phyloP scores from a whole-genome alignment of 345 rosid species.

The Linum trigynum region DNA sequence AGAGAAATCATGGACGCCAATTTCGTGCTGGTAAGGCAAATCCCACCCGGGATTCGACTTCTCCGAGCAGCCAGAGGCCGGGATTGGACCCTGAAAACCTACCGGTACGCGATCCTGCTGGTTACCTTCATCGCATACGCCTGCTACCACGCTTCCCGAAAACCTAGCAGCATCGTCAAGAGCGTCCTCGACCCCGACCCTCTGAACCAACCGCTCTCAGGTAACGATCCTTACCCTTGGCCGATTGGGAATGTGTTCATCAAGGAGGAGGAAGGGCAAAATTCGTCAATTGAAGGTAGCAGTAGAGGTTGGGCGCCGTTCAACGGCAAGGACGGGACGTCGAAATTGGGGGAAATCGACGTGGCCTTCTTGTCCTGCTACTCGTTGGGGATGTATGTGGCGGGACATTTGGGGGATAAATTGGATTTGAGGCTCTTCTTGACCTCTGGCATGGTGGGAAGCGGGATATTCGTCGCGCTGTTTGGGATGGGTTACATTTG shows the following conservation, averaged over 20 bases:
- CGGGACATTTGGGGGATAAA: constrained; percentile 85
- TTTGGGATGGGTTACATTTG: constrained; percentile 92
- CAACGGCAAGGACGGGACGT: constrained; percentile 55
- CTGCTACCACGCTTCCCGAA: constrained; percentile 88
- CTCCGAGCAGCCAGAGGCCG: constrained; percentile 46
- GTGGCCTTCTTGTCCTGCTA: constrained; percentile 85
- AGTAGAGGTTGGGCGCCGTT: constrained; percentile 76
- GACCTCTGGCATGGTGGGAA: constrained; percentile 78
- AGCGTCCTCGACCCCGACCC: constrained; percentile 71
- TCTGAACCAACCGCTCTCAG: not conserved
- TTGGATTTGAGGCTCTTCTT: constrained; percentile 82
- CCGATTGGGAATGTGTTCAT: constrained; percentile 58
- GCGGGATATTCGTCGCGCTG: constrained; percentile 77
- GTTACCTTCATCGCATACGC: constrained; percentile 82
- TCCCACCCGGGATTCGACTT: constrained; percentile 65
- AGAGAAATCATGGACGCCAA: constrained; percentile 24
- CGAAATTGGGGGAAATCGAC: constrained; percentile 82
- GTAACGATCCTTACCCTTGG: constrained; percentile 42
- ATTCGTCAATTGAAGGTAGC: not conserved
- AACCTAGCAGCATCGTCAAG: constrained; percentile 88
- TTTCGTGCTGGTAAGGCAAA: constrained; percentile 29
- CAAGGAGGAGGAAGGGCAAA: constrained; percentile 15
- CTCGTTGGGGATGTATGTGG: constrained; percentile 74
- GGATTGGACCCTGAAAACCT: constrained; percentile 59
- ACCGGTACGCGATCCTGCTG: constrained; percentile 53